Percentiles rank a stretch among this genome's conserved stretches.
Evolutionary conservation across 2,329 filamentous ascomycete species (phyloP).

Genomic region (Venturia pyrina): DNA sequence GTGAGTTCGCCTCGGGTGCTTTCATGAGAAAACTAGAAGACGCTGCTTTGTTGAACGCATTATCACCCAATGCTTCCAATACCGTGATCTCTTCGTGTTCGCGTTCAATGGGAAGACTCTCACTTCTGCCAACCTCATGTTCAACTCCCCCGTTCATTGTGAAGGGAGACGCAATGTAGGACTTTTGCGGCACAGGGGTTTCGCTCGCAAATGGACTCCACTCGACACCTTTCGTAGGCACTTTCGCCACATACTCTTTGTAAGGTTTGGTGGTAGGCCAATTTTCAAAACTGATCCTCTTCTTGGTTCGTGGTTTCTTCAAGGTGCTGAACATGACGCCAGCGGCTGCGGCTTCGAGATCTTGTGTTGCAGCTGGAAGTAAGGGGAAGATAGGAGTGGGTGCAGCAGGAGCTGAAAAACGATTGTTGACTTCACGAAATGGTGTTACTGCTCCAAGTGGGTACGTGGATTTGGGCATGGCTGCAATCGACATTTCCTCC

Average conservation of each 20-base stretch:
- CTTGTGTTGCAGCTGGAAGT: conserved; percentile 7
- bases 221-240: background rate
- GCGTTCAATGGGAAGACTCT: background rate
- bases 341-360: conserved; percentile 10
- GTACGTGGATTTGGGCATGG: background rate
- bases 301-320: conserved; percentile 8
- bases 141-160: background rate
- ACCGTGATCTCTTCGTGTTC: background rate
- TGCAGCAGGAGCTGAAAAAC: background rate
- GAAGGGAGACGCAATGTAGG: background rate
- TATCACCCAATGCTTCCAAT: background rate
- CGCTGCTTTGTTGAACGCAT: background rate
- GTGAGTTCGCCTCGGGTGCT: background rate
- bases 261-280: conserved; percentile 5
- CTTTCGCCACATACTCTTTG: background rate
- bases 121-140: background rate
- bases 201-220: background rate
- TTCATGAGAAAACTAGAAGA: background rate
- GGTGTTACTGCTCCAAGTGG: conserved; percentile 1
- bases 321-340: conserved; percentile 8
- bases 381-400: background rate
- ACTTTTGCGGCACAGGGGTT: background rate
- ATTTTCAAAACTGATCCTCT: conserved; percentile 9
- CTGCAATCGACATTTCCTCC: background rate
- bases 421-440: conserved; percentile 1